These are phyloP conservation scores for Hyphopichia homilentoma DNA, from an alignment of 805 yeast species.

Conservation along the genomic window DNA sequence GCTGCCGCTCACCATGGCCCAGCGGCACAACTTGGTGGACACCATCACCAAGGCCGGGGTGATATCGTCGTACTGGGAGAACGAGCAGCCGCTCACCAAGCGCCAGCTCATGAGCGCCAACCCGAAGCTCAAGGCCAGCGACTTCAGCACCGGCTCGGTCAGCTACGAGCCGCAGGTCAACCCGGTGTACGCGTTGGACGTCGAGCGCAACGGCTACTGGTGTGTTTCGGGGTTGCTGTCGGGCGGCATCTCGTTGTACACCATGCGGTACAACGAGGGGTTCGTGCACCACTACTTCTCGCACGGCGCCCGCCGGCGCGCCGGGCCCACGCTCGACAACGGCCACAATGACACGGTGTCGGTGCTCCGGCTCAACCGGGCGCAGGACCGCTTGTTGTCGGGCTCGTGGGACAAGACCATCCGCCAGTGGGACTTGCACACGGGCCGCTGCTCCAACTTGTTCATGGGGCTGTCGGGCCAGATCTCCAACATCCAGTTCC, in stretches of 20 bases:
- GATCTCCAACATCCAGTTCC: constrained; percentile 66
- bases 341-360: constrained; percentile 79
- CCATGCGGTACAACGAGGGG: constrained; percentile 82
- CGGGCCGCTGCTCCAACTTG: constrained; percentile 51
- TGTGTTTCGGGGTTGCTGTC: constrained; percentile 72
- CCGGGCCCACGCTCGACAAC: constrained; percentile 4
- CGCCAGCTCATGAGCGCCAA: constrained; percentile 30
- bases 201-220: constrained; percentile 80
- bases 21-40: constrained; percentile 84
- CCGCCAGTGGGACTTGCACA: constrained; percentile 79
- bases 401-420: constrained; percentile 90
- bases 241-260: constrained; percentile 86
- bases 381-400: constrained; percentile 63
- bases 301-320: constrained; percentile 30
- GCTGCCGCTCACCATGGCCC: constrained; percentile 83
- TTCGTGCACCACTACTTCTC: constrained; percentile 68
- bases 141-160: constrained; percentile 33
- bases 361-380: constrained; percentile 56
- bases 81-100: constrained; percentile 75
- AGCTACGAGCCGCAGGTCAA: constrained; percentile 60
- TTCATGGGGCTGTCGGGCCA: constrained; percentile 70
- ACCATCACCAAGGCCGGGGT: constrained; percentile 83
- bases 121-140: constrained; percentile 34
- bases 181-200: constrained; percentile 87
- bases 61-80: constrained; percentile 86